Evolutionary conservation across 306 rosid species (phyloP), one percentile per base, ranked within the genome.

Genomic region (Begonia loranthoides): DNA sequence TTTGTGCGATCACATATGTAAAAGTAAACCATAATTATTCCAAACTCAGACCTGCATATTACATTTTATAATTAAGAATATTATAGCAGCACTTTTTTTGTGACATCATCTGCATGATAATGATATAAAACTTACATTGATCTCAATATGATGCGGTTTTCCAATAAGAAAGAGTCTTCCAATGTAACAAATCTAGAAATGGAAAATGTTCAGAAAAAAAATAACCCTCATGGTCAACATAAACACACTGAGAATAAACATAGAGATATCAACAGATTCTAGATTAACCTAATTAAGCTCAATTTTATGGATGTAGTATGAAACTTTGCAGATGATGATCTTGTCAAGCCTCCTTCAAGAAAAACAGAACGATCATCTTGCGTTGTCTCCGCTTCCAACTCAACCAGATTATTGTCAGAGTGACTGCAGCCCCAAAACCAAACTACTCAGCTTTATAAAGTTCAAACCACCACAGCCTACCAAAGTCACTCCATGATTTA

Each of bases 91-190:
- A 28, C 9, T 28, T 28, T 28, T 28, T 28, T 28, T 8, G 9
- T 7, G 5, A 28, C 36, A 7, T 28, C 36, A 28, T 28, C 36
- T 28, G 36, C 9, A 7, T 28, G 36, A 28, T 28, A 28, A 28
- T 3, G 9, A 28, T 28, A 19, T 40, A 39, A 21, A 11, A 80
- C 96, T 71, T 78, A 92, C 99, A 92, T 76, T 65, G 95, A 93
- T 72, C 99, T 83, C 67, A 92, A 73, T 28, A 74, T 86, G 54
- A 76, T 66, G 60, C 99, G 78, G 63, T 92, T 77, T 74, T 92
- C 94, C 36, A 92, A 72, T 70, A 86, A 76, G 78, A 92, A 86
- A 21, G 84, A 69, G 44, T 86, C 99, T 48, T 92, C 99, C 94
- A 92, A 70, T 28, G 93, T 80, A 67, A 86, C 51, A 71, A 92